Percentiles rank a stretch among this genome's conserved stretches.
These are phyloP conservation scores for Naganishia kalamii DNA, from an alignment of 768 basidiomycete species.

Conservation along the genomic window DNA sequence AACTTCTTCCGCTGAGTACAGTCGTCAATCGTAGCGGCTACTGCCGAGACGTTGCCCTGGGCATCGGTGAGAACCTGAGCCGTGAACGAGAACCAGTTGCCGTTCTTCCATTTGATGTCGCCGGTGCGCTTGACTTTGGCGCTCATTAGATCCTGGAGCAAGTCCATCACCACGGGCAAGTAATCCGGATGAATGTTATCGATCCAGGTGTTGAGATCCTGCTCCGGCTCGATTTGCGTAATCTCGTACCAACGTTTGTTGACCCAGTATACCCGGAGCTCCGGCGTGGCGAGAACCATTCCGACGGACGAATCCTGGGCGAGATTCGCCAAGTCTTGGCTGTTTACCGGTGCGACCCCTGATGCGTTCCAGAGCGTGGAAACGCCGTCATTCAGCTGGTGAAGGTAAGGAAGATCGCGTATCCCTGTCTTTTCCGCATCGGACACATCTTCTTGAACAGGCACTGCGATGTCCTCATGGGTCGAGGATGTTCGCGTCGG, in stretches of 20 bases:
- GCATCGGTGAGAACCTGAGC: slow-evolving; percentile 7
- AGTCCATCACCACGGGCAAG: slow-evolving; percentile 6
- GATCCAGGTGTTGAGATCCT: slow-evolving; percentile 21
- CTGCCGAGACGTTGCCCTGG: slow-evolving; percentile 5
- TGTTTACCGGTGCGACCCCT: background rate
- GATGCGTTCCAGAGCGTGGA: background rate
- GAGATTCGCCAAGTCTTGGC: background rate
- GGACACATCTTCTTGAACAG: too few relatives aligned
- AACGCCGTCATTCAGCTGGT: too few relatives aligned
- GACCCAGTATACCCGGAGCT: slow-evolving; percentile 17
- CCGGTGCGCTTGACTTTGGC: background rate
- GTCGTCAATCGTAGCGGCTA: slow-evolving; percentile 14
- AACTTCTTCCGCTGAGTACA: slow-evolving; percentile 11
- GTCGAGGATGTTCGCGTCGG: background rate
- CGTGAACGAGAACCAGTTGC: slow-evolving; percentile 14
- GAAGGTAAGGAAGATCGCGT: too few relatives aligned
- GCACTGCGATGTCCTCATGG: background rate
- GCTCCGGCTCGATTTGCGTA: background rate
- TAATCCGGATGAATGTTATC: background rate
- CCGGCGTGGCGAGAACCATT: slow-evolving; percentile 11
- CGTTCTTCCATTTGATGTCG: slow-evolving; percentile 20
- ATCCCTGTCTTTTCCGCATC: too few relatives aligned
- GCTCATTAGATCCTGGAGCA: slow-evolving; percentile 7
- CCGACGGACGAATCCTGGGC: slow-evolving; percentile 16
- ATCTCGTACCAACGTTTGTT: slow-evolving; percentile 18